Base-by-base conservation (phyloP, 805 yeast genomes). In the Kazachstania africana region DNA sequence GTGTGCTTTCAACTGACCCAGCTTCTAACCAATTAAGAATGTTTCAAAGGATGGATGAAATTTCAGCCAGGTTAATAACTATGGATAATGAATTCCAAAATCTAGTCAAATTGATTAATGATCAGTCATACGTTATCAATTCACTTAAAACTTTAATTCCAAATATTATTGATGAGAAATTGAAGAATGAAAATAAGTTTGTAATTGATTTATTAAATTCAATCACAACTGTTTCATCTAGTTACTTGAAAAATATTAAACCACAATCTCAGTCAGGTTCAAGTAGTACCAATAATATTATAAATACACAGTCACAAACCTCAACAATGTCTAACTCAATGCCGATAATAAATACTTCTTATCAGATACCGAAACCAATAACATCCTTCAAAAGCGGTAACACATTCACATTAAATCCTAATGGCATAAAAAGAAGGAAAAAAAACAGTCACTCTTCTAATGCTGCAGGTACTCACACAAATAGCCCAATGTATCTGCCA, bases 31-130 rank as follows among this genome's bases (percentile, higher is more conserved):
- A 32, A 33, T 33, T 50, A 12, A 39, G 50, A 30, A 38, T 52
- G 31, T 50, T 44, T 28, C 59, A 53, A 37, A 43, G 57, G 26
- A 42, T 53, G 53, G 57, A 52, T 28, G 59, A 53, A 18, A 33
- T 53, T 18, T 43, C 53, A 16, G 51, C 49, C 3, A 39, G 59
- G 26, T 32, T 53, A 32, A 45, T 48, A 2, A 41, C 39, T 6
- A 43, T 53, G 57, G 60, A 55, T 24, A 51, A 50, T 32, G 43
- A 47, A 37, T 45, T 55, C 14, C 40, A 45, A 20, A 43, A 44
- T 16, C 29, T 55, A 5, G 39, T 48, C 13, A 36, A 38, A 17
- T 42, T 42, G 10, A 34, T 55, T 8, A 47, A 42, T 9, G 37
- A 43, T 18, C 51, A 51, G 31, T 19, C 22, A 19, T 8, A 19